These are phyloP conservation scores for Suhomyces prunicola DNA, from an alignment of 805 yeast species.

Conservation along the genomic window DNA sequence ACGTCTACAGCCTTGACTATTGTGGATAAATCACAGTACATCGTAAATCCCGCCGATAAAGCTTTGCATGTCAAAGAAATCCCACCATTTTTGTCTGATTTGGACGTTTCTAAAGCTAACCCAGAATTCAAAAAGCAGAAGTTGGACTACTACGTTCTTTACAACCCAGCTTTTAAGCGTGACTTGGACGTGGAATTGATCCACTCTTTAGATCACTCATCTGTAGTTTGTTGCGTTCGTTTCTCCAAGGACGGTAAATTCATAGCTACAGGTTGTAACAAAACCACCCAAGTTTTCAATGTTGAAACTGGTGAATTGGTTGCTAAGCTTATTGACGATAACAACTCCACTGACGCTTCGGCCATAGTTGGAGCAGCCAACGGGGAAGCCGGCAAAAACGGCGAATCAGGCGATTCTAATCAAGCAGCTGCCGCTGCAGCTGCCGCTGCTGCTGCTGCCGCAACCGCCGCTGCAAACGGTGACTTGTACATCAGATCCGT, in stretches of 20 bases:
- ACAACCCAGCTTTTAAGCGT: slow-evolving; percentile 73
- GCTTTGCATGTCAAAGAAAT: slow-evolving; percentile 65
- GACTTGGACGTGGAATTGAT: slow-evolving; percentile 81
- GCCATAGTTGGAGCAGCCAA: slow-evolving; percentile 25
- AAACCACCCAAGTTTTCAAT: slow-evolving; percentile 89
- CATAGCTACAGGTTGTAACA: slow-evolving; percentile 95
- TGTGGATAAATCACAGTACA: slow-evolving; percentile 39
- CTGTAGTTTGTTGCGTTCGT: slow-evolving; percentile 95
- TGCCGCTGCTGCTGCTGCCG: slow-evolving; percentile 13
- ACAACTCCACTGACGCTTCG: slow-evolving; percentile 38
- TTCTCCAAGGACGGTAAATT: slow-evolving; percentile 89
- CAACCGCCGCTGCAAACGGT: slow-evolving; percentile 62
- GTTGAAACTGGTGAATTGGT: slow-evolving; percentile 88
- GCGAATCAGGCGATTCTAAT: slow-evolving; percentile 16
- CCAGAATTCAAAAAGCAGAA: slow-evolving; percentile 78
- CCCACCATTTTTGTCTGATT: slow-evolving; percentile 76
- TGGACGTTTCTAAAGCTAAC: slow-evolving; percentile 74
- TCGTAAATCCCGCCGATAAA: slow-evolving; percentile 43
- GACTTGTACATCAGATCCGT: slow-evolving; percentile 94
- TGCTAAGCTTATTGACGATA: slow-evolving; percentile 83
- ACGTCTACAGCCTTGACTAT: slow-evolving; percentile 33
- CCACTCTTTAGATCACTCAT: slow-evolving; percentile 85
- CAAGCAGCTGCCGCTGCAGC: slow-evolving; percentile 18
- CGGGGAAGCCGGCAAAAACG: slow-evolving; percentile 15
- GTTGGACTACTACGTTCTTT: slow-evolving; percentile 81